Base-by-base conservation (phyloP, 2,329 filamentous ascomycete genomes). In the Lizonia empirigonia region DNA sequence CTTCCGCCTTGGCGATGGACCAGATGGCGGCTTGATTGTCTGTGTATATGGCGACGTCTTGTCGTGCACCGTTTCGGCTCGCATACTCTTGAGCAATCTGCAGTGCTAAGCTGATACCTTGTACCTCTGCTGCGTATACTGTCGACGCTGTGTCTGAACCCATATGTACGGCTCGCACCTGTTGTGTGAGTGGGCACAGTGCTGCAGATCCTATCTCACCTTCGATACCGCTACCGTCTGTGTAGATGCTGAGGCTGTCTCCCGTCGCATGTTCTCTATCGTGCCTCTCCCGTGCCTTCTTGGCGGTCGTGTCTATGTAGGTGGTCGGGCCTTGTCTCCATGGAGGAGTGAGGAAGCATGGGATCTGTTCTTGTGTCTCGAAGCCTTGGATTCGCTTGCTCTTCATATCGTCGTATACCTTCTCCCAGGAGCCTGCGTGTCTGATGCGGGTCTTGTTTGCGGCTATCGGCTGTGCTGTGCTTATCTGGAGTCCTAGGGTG, bases 211-310 rank as follows among this genome's bases (percentile, higher is more conserved):
- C 48, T 23, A 49, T 61, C 35, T 56, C 36, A 26, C 50, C 44
- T n/a, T 62, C 35, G 33, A 60, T 63, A 12, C 60, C 42, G 39
- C 61, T 64, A 6, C 61, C 42, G 36, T 64, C 55, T 37, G 50
- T 64, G 42, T 59, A 62, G 42, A 64, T 64, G 38, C 55, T 59
- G n/a, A 64, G 51, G 55, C 47, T 41, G 24, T 44, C 26, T 19
- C 24, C 51, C 22, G 41, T 52, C 19, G 27, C 44, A 22, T 40
- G 50, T 36, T 59, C 48, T 37, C 27, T 56, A 22, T 64, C 32
- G 42, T 64, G 52, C 45, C 45, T 36, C 6, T 44, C 15, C 19
- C 39, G 38, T 10, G 56, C 58, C 40, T 41, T 53, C 16, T 60
- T 16, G 3, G 47, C 52, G 18, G 44, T 55, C 7, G 24, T 39